Base-by-base conservation (phyloP, 1,139 yeast genomes). In the Lizanozyma gosingica region DNA sequence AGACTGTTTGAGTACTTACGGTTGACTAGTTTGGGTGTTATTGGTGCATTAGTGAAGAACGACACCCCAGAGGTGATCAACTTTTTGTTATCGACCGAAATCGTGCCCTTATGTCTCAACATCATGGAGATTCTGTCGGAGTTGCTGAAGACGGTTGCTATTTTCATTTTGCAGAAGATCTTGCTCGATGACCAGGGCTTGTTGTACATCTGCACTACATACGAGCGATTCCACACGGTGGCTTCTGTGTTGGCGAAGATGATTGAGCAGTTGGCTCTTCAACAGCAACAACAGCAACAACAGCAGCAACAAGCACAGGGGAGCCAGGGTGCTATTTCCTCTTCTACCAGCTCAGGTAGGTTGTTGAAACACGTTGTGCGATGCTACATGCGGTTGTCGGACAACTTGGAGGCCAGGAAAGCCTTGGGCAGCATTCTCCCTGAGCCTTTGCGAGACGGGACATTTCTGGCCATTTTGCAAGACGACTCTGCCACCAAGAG, bases 61-160 rank as follows among this genome's bases (percentile, higher is more conserved):
- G 98, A 92, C 56, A 85, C 95, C 2, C 88, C 95, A 11, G 97
- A 92, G 52, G 98, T 92, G 39, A 90, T 92, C 46, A 83, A 84
- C 47, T 92, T 92, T 56, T 66, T 92, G 53, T 70, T 92, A 37
- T 82, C 96, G 11, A 90, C 98, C 0, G 98, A 92, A 57, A 92
- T 92, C 49, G 94, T 92, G 34, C 98, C 98, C 4, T 66, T 92
- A 44, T 92, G 98, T 59, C 68, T 92, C 44, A 82, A 94, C 52
- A 92, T 92, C 44, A 90, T 92, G 95, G 97, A 92, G 60, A 80
- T 92, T 1, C 88, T 96, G 4, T 84, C 96, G 0, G 98, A 92
- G 56, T 73, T 92, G 41, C 83, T 94, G 40, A 92, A 92, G 57
- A 92, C 97, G 0, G 98, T 92, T 36, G 98, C 98, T 3, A 90